Base-by-base conservation (phyloP, 2,329 filamentous ascomycete genomes). In the Colletotrichum eleusines region DNA sequence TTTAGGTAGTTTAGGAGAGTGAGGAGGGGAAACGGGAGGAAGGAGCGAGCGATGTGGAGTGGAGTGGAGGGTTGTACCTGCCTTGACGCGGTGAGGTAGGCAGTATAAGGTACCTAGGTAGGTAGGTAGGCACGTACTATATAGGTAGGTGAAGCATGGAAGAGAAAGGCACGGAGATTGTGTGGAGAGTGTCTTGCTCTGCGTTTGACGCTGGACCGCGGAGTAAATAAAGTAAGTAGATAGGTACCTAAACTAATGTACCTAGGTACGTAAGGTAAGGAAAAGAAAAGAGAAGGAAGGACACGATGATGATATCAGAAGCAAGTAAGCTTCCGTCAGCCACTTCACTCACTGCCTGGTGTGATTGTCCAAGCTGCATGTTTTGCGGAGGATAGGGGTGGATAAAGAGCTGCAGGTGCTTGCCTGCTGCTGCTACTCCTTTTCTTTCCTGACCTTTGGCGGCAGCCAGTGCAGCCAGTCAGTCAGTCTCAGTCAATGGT, bases 1-100 rank as follows among this genome's bases (percentile, higher is more conserved):
- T 38, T 1, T 6, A 40, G 16, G 58, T 12, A 35, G 20, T 38
- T 38, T 4, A 23, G 14, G 48, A 38, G 31, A 38, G 31, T 33
- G 26, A 28, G 46, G 44, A 40, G 59, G 59, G 59, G 59, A 40
- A 26, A 16, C 20, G 14, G n/a, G 59, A 62, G 46, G 46, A 28
- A 23, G 31, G 33, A 51, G 58, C 42, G 58, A 48, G 46, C n/a
- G n/a, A n/a, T n/a, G n/a, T 62, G 44, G 59, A n/a, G 51, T 35
- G 54, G 63, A 60, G 31, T 20, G 23, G 26, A 20, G 35, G 18
- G 31, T 1, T 28, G 51, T n/a, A 9, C n/a, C n/a, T 14, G 53
- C 33, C 11, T n/a, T 33, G 40, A 63, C 53, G 40, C 42, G 59
- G 44, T 59, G 53, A 68, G 64, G 53, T 33, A 46, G 16, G 23